These are phyloP conservation scores for Lactuca sativa DNA, from an alignment of 129 eudicot species.

Conservation along the genomic window DNA sequence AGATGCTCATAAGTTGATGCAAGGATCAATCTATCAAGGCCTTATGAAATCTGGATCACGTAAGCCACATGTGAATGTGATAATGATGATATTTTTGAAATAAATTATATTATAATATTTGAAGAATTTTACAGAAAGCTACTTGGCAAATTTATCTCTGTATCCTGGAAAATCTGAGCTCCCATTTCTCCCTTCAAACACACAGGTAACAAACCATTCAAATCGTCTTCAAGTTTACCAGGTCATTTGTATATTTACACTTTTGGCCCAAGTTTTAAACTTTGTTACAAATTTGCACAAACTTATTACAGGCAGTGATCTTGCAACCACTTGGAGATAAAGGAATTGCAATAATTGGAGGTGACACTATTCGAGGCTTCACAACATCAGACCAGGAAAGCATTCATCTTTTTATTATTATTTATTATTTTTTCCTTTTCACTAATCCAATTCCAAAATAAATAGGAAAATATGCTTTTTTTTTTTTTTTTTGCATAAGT, in stretches of 20 bases:
- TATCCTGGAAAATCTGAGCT: conserved; percentile 95
- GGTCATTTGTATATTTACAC: no score
- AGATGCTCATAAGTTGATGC: conserved; percentile 61
- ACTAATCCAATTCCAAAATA: no score
- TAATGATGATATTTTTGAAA: neutral
- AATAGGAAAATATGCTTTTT: no score
- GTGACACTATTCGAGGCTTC: conserved; percentile 96
- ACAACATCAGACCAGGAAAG: conserved; percentile 92
- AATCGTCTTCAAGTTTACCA: neutral
- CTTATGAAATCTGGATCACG: conserved; percentile 78
- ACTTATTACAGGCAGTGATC: conserved; percentile 70
- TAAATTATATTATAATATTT: conserved; percentile 10
- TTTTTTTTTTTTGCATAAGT: no score
- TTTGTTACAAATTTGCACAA: neutral
- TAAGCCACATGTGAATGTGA: conserved; percentile 33
- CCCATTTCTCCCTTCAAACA: conserved; percentile 89
- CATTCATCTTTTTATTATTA: conserved; percentile 13
- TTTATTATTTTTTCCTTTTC: no score
- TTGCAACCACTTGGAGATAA: conserved; percentile 89
- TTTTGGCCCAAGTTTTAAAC: neutral
- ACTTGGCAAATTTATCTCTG: conserved; percentile 88
- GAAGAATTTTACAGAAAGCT: conserved; percentile 59
- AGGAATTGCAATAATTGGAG: conserved; percentile 90
- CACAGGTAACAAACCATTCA: conserved; percentile 54
- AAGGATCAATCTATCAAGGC: conserved; percentile 74